Evolutionary conservation across 2,329 filamentous ascomycete species (phyloP), one percentile per base, ranked within the genome.

Genomic region (Pezicula neosporulosa): DNA sequence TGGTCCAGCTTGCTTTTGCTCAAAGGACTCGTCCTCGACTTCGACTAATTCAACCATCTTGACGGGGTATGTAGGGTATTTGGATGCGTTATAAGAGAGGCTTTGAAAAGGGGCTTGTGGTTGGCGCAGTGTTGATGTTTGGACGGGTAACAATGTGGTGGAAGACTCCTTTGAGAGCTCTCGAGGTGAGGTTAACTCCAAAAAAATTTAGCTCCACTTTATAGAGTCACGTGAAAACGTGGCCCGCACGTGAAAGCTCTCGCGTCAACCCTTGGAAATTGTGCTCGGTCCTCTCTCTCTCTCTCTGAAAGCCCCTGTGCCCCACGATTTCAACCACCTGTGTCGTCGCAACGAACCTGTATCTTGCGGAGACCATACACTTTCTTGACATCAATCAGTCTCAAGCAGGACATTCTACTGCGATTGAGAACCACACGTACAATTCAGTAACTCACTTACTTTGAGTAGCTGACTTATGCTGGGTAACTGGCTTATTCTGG

Each of bases 1-100:
- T 56, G 84, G 74, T 66, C 87, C 85, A 61, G 79, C 75, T 72
- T 87, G 85, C 63, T 80, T 76, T 70, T 82, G 77, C 74, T 87
- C 80, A 78, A 97, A 96, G 74, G 95, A 89, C 81, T 97, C 92
- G 70, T 97, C 93, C 70, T 95, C 87, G 68, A 97, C 93, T 79
- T 97, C 93, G 69, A 90, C 89, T 69, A 97, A 89, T 75, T 93
- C 90, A 72, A 97, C 93, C 93, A 97, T 97, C 65, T 72, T 85
- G 74, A 16, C 15, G 37, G 42, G 44, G 13, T 35, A 27, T 35
- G 44, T 18, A 6, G 36, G 27, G 35, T 13, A 39, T n/a, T 47
- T 28, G 8, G 27, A 16, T 13, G 12, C 8, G 42, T 16, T 38
- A 28, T 13, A 12, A 35, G 21, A 16, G n/a, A 27, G 19, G 39